Evolutionary conservation across 768 basidiomycete genomes (phyloP).

Genomic region (Tephrocybe rancida): DNA sequence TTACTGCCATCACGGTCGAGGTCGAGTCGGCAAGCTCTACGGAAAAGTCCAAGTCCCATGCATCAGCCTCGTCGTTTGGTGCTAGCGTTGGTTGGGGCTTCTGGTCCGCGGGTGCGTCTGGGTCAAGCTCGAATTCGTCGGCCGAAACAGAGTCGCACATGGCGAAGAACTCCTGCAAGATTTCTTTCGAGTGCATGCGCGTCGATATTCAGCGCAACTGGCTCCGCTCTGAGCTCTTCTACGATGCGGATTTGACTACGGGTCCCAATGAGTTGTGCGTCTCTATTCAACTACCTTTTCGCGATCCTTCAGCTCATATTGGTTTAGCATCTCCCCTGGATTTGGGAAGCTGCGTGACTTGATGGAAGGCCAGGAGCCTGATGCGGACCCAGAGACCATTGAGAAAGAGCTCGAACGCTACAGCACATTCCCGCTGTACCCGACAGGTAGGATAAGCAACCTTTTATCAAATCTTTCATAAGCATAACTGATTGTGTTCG

Average conservation of each 20-base stretch:
- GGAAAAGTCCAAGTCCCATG: neutral
- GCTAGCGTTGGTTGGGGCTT: constrained; percentile 4
- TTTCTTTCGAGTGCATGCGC: constrained; percentile 13
- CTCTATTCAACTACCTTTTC: neutral
- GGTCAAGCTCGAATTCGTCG: neutral
- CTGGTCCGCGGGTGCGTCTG: neutral
- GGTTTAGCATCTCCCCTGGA: constrained; percentile 5
- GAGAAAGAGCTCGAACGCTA: constrained; percentile 6
- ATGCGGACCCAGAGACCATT: neutral
- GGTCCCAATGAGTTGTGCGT: constrained; percentile 7
- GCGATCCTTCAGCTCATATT: neutral
- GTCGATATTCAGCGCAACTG: constrained; percentile 7
- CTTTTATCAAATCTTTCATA: neutral
- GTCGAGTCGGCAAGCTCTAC: neutral
- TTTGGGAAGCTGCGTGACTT: constrained; percentile 1
- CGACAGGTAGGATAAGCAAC: neutral
- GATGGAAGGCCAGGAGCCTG: constrained; percentile 4
- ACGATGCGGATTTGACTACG: constrained; percentile 4
- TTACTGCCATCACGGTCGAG: constrained; percentile 6
- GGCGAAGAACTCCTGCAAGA: constrained; percentile 11
- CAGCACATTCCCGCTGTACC: constrained; percentile 12
- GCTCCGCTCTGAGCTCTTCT: constrained; percentile 10
- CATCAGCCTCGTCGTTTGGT: neutral
- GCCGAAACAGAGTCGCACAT: neutral
- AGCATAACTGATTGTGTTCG: neutral